A percentile compares a stretch with the other conserved stretches of the same genome.
Evolutionary conservation across 306 rosid species (phyloP).

Genomic region (Medicago arabica): DNA sequence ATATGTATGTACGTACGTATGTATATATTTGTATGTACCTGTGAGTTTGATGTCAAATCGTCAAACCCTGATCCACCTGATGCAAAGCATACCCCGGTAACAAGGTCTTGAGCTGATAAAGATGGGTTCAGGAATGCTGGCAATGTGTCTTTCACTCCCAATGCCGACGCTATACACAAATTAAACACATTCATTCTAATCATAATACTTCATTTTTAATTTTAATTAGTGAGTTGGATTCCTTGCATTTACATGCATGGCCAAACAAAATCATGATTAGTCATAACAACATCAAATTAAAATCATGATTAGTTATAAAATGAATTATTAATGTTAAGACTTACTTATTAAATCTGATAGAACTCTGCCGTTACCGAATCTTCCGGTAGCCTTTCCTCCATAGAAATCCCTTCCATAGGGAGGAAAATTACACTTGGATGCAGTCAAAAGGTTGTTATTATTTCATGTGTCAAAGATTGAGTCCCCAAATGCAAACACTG

Average conservation of each 20-base stretch:
- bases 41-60: slow-evolving; percentile 17
- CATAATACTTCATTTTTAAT: no score
- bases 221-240: no score
- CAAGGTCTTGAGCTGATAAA: slow-evolving; percentile 33
- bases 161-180: slow-evolving; percentile 44
- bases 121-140: slow-evolving; percentile 44
- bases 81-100: slow-evolving; percentile 58
- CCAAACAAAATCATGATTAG: no score
- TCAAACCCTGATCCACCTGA: slow-evolving; percentile 61
- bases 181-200: no score
- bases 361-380: slow-evolving; percentile 62
- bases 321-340: neutral
- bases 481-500: no score
- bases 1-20: no score
- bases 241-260: no score
- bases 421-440: slow-evolving; percentile 53
- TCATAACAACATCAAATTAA: neutral
- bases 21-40: no score
- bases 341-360: slow-evolving; percentile 68
- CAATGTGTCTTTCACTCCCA: slow-evolving; percentile 47
- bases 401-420: slow-evolving; percentile 66
- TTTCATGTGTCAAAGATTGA: no score
- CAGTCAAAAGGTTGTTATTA: no score
- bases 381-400: slow-evolving; percentile 59
- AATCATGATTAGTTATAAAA: neutral